phyloP scores from a whole-genome alignment of 768 basidiomycete species.

The Auriscalpium vulgare region DNA sequence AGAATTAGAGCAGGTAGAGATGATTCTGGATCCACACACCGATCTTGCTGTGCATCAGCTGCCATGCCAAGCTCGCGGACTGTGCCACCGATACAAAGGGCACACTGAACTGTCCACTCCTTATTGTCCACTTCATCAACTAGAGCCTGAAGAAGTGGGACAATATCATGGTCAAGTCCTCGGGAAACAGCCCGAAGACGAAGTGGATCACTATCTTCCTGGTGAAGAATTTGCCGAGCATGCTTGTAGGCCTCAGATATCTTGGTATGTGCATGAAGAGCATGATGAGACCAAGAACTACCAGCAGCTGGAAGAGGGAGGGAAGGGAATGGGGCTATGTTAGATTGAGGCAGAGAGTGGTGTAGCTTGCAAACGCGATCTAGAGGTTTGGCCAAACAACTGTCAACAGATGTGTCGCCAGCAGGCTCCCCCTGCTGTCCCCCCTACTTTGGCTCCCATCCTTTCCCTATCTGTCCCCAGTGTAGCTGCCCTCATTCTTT shows the following conservation, averaged over 20 bases:
- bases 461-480: too few relatives aligned
- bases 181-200: neutral
- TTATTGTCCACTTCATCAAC: neutral
- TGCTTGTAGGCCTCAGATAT: neutral
- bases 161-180: neutral
- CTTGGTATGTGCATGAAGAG: neutral
- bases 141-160: neutral
- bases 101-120: neutral
- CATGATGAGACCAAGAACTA: neutral
- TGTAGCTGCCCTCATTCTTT: too few relatives aligned
- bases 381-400: too few relatives aligned
- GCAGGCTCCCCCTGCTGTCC: too few relatives aligned
- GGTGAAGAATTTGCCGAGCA: neutral
- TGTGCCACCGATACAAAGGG: neutral
- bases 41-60: neutral
- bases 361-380: too few relatives aligned
- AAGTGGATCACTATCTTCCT: neutral
- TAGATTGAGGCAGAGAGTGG: too few relatives aligned
- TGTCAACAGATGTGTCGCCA: too few relatives aligned
- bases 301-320: too few relatives aligned
- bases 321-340: too few relatives aligned
- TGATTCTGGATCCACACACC: too few relatives aligned
- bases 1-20: too few relatives aligned
- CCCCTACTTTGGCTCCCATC: too few relatives aligned
- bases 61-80: neutral